These are phyloP conservation scores for Dioscorea zingiberensis DNA, from an alignment of 106 monocot species.

Conservation along the genomic window DNA sequence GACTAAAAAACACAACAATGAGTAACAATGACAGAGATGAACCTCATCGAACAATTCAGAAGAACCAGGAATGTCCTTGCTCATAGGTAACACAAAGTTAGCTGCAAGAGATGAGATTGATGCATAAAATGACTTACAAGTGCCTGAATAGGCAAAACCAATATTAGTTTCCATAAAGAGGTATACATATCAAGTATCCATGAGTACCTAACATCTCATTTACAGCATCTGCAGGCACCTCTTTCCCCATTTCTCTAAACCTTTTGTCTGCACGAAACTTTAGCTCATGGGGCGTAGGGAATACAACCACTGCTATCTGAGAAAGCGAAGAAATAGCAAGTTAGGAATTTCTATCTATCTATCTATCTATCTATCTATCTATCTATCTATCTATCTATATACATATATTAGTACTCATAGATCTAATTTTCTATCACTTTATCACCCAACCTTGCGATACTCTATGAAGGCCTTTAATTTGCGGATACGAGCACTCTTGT, in stretches of 20 bases:
- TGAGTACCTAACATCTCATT: constrained; percentile 68
- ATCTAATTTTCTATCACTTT: not conserved
- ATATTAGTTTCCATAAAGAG: not conserved
- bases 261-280: constrained; percentile 39
- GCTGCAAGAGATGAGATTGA: constrained; percentile 28
- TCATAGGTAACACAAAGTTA: constrained; percentile 47
- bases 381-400: too few relatives aligned
- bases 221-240: constrained; percentile 75
- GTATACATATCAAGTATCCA: not conserved
- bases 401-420: not conserved
- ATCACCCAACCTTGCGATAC: constrained; percentile 19
- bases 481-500: constrained; percentile 60
- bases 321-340: not conserved
- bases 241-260: constrained; percentile 78
- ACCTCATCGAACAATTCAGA: constrained; percentile 68
- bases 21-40: not conserved
- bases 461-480: constrained; percentile 51
- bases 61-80: constrained; percentile 39
- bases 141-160: not conserved
- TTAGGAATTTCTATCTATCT: too few relatives aligned
- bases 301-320: constrained; percentile 67
- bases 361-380: too few relatives aligned
- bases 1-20: not conserved
- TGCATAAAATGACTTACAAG: not conserved
- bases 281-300: constrained; percentile 51